These are phyloP conservation scores for Solanum commersonii DNA, from an alignment of 257 asterid species.

Conservation along the genomic window DNA sequence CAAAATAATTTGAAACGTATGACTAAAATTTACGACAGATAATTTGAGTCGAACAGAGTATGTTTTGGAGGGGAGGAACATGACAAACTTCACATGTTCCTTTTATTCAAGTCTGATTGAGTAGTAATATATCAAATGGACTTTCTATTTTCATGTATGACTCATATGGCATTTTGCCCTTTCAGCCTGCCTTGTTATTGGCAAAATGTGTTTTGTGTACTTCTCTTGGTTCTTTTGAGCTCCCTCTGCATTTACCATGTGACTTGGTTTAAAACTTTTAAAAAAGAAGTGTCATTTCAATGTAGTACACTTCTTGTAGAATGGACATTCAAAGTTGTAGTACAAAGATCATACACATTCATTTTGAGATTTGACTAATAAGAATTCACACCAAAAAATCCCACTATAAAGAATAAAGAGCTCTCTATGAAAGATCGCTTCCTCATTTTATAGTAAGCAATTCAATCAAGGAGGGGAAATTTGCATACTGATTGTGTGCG, in stretches of 20 bases:
- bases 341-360: background rate
- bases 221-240: background rate
- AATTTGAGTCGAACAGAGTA: background rate
- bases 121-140: background rate
- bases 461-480: rapidly evolving
- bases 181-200: background rate
- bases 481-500: background rate
- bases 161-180: background rate
- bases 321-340: background rate
- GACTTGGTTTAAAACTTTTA: background rate
- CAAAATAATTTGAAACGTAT: background rate
- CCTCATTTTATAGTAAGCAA: background rate
- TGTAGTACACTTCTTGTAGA: background rate
- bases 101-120: background rate
- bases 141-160: background rate
- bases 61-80: background rate
- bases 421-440: background rate
- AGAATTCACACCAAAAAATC: background rate
- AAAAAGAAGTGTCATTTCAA: background rate
- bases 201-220: background rate
- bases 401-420: background rate
- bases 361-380: background rate
- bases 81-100: background rate
- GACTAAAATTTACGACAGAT: background rate
- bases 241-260: background rate